Evolutionary conservation across 257 asterid genomes (phyloP), one percentile per base, ranked within the genome.

Genomic region (Paulownia fortunei): DNA sequence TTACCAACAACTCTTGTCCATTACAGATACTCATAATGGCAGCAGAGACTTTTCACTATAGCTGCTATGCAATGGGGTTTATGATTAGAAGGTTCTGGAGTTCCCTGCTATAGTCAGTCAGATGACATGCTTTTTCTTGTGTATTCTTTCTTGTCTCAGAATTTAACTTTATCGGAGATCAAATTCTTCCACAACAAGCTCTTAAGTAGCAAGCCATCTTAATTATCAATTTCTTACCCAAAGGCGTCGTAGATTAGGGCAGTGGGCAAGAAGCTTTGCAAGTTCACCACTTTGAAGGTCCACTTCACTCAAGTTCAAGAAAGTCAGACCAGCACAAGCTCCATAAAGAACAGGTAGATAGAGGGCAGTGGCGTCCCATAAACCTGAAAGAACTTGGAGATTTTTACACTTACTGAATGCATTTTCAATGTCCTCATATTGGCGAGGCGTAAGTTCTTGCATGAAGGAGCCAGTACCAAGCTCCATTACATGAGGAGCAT

Each of bases 401-500:
- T 77, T 69, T 79, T 74, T 84, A 73, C 91, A 89, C 52, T 87
- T 88, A 47, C 82, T 69, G 76, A 93, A 89, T 16, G 89, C 88
- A 69, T 65, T 83, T 76, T 84, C 89, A 37, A 89, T 83, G 24
- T 89, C 91, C 54, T 82, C 82, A 42, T 58, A 87, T 30, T 88
- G 92, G 72, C 82, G 87, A 71, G 87, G 78, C 0, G 87, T 81
- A 62, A 90, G 91, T 46, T 88, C 96, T 78, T 84, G 93, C 76
- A 52, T 47, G 87, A 91, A 93, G 77, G 93, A 84, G 71, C 97
- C 98, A 32, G 87, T 91, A 39, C 98, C 96, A 10, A 93, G 98
- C 82, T 83, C 97, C 59, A 67, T 55, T 73, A 93, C 36, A 36
- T 80, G 87, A 74, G 98, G 89, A 56, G 88, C 89, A 41, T 63